Conservation (phyloP, 768 basidiomycete species). For the Leccinum subtestaceum region DNA sequence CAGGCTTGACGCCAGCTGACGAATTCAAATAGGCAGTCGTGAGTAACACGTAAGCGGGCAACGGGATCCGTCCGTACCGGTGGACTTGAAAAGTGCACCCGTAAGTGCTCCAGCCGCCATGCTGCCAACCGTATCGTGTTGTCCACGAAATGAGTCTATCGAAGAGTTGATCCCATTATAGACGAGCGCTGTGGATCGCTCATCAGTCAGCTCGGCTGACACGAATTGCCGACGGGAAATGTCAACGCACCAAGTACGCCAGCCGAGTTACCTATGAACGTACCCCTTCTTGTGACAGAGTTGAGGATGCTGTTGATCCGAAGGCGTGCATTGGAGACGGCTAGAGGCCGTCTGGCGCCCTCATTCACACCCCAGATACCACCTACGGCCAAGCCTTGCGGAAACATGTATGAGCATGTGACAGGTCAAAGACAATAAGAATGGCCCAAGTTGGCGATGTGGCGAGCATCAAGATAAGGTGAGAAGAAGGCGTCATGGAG, state of each 20-base stretch:
- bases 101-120: conserved; percentile 91
- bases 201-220: conserved; percentile 35
- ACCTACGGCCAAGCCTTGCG: conserved; percentile 87
- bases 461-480: conserved; percentile 63
- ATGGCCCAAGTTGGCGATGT: conserved; percentile 53
- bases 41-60: conserved; percentile 37
- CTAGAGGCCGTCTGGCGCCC: conserved; percentile 84
- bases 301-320: conserved; percentile 97
- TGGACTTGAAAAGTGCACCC: conserved; percentile 89
- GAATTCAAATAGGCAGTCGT: conserved; percentile 31
- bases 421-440: conserved; percentile 79
- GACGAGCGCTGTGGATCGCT: conserved; percentile 65
- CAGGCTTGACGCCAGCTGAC: conserved; percentile 89
- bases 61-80: conserved; percentile 60
- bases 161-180: conserved; percentile 97
- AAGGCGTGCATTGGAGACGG: conserved; percentile 79
- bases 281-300: conserved; percentile 93
- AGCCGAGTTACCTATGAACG: conserved; percentile 97
- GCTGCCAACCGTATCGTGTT: conserved; percentile 88
- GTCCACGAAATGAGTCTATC: conserved; percentile 83
- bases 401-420: conserved; percentile 69
- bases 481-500: conserved; percentile 49
- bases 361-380: conserved; percentile 96
- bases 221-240: conserved; percentile 30
- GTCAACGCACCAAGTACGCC: conserved; percentile 86